Evolutionary conservation across 2,329 filamentous ascomycete species (phyloP).

Genomic region (Aspergillus japonicus): DNA sequence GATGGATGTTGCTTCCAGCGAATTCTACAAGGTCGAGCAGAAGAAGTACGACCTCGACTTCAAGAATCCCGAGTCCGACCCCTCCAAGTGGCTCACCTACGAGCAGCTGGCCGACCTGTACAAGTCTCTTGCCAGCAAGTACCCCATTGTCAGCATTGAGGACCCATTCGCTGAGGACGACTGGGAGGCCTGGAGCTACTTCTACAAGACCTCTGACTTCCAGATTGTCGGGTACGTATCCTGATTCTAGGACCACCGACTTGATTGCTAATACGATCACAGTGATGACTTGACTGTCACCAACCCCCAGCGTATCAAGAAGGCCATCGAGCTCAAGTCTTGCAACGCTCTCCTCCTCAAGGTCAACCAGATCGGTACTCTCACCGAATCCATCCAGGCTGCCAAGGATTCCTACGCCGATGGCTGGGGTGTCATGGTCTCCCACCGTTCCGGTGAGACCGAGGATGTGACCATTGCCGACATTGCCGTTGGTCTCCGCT

Average conservation of each 20-base stretch:
- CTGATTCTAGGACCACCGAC: too few species aligned
- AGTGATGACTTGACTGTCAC: conserved; percentile 97
- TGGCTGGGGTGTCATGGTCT: conserved; percentile 99
- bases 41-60: conserved; percentile 99
- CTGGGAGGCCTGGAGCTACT: conserved; percentile 99
- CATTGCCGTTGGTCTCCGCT: conserved; percentile 92
- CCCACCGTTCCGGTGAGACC: conserved; percentile 97
- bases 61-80: conserved; percentile 99
- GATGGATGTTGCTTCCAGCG: conserved; percentile 98
- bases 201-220: conserved; percentile 98
- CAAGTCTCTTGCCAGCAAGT: conserved; percentile 83
- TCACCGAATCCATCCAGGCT: conserved; percentile 98
- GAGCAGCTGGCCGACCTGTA: conserved; percentile 94
- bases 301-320: conserved; percentile 99
- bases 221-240: conserved; percentile 76
- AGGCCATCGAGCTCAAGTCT: conserved; percentile 97
- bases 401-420: conserved; percentile 97
- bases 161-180: conserved; percentile 99
- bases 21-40: conserved; percentile 96
- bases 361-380: conserved; percentile 99
- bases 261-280: conserved; percentile 14
- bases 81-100: conserved; percentile 97
- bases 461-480: conserved; percentile 99
- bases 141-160: conserved; percentile 98
- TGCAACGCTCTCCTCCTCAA: conserved; percentile 98